phyloP scores from a whole-genome alignment of 139 green algal genomes.

The Gonium pectorale region DNA sequence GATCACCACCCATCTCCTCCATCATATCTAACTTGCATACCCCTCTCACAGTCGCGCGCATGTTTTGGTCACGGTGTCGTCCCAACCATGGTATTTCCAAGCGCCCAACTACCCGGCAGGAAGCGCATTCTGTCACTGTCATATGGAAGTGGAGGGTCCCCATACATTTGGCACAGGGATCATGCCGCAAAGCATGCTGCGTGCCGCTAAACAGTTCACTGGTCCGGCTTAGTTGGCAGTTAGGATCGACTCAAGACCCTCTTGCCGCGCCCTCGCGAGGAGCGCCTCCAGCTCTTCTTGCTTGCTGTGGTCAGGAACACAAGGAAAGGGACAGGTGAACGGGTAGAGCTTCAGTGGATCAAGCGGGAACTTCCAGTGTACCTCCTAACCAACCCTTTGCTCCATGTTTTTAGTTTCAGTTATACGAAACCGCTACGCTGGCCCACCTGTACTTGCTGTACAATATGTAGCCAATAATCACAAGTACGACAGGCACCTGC shows the following conservation, averaged over 20 bases:
- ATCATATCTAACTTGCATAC: too few species aligned
- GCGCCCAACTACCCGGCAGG: too few species aligned
- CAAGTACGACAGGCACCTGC: slow-evolving; percentile 1
- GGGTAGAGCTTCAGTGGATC: background rate
- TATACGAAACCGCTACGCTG: background rate
- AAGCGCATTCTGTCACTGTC: too few species aligned
- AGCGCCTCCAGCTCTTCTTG: slow-evolving; percentile 41
- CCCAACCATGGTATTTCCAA: too few species aligned
- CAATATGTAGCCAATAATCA: background rate
- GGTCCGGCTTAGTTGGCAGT: too few species aligned
- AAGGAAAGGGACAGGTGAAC: background rate
- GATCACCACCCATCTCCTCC: too few species aligned
- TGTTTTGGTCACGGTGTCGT: too few species aligned
- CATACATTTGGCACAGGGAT: too few species aligned
- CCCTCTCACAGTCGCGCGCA: too few species aligned
- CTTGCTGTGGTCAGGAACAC: slow-evolving; percentile 6
- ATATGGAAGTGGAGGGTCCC: too few species aligned
- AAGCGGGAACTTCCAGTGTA: background rate
- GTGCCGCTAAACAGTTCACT: too few species aligned
- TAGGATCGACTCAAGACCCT: background rate
- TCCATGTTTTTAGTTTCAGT: background rate
- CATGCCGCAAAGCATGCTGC: too few species aligned
- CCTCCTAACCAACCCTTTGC: background rate
- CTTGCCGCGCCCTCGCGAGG: background rate
- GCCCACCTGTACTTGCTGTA: slow-evolving; percentile 30